Conservation (phyloP, 768 basidiomycete genomes). For the Tubosaeta brunneosetosa region DNA sequence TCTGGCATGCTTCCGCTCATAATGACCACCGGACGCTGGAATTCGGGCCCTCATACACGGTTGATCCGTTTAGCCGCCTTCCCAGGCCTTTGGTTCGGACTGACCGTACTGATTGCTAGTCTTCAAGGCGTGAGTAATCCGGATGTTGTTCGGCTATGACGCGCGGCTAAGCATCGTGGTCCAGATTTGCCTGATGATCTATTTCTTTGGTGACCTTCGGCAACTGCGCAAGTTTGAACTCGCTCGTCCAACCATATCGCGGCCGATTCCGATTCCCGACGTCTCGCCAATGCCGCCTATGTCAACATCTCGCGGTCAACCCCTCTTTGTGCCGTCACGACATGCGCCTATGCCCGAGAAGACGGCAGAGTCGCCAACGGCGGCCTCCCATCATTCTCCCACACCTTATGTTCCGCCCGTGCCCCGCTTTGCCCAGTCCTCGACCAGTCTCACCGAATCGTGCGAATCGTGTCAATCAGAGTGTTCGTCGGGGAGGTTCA, state of each 20-base stretch:
- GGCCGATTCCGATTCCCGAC: slow-evolving; percentile 26
- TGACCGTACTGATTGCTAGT: slow-evolving; percentile 57
- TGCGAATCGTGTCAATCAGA: slow-evolving; percentile 20
- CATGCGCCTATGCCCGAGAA: slow-evolving; percentile 5
- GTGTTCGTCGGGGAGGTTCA: slow-evolving; percentile 10
- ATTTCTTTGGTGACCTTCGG: slow-evolving; percentile 73
- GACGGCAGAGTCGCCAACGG: not conserved
- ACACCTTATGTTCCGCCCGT: not conserved
- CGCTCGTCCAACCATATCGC: slow-evolving; percentile 60
- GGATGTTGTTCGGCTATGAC: not conserved
- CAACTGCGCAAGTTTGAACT: slow-evolving; percentile 78
- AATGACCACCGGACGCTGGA: slow-evolving; percentile 40
- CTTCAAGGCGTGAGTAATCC: slow-evolving; percentile 53
- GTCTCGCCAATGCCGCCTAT: slow-evolving; percentile 11
- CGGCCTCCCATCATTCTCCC: no score
- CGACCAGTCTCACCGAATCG: slow-evolving; percentile 5
- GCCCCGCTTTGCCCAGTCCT: slow-evolving; percentile 4
- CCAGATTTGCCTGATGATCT: slow-evolving; percentile 64
- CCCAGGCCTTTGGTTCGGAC: slow-evolving; percentile 67
- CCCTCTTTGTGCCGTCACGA: slow-evolving; percentile 10
- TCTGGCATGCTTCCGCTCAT: slow-evolving; percentile 50
- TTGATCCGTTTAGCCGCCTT: slow-evolving; percentile 58
- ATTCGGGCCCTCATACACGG: slow-evolving; percentile 31
- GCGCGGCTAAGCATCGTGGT: slow-evolving; percentile 4
- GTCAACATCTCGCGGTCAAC: not conserved